Base-by-base conservation (phyloP, 257 asterid genomes). In the Thymus quinquecostatus region DNA sequence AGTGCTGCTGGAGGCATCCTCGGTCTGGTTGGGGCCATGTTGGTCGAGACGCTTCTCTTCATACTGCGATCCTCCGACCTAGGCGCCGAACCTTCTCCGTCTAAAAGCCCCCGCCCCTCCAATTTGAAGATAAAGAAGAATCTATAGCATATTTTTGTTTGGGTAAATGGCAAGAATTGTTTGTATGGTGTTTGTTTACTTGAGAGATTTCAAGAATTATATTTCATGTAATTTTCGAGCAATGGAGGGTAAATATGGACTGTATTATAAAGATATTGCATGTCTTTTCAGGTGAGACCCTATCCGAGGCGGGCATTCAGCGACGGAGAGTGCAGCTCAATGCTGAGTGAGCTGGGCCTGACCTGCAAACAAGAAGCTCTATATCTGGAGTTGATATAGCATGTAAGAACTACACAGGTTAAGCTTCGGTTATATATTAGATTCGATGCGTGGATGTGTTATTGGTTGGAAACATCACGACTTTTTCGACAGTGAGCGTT, bases 1-100 rank as follows among this genome's bases (percentile, higher is more conserved):
- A 84, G 86, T 73, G 97, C 99, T 81, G 98, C 97, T 21, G 98
- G 99, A 51, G 97, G 99, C 66, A 86, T 95, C 72, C 96, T 95
- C 70, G 99, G 99, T 60, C 82, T 95, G 85, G 97, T 95, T 70
- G 72, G 63, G 1, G 96, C 84, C 43, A 92, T 95, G 99, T 87
- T 91, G 69, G 95, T 95, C 1, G 99, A 95, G 85, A 90, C 94
- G 2, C 87, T 94, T 73, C 84, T 94, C 66, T 91, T 94, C 72
- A 87, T 91, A 54, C 75, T 93, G 38, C 79, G 89, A 80, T 79
- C 86, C 10, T 78, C 92, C 13, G 80, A 78, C 69, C 70, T 76
- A 49, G 89, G 78, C 47, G 82, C 69, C 8, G 81, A 55, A 67
- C 28, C 79, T 38, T 54, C 75, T 47, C 43, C 72, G 29, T 43